phyloP scores from a whole-genome alignment of 2,329 filamentous ascomycete genomes.

The Microsporum canis region DNA sequence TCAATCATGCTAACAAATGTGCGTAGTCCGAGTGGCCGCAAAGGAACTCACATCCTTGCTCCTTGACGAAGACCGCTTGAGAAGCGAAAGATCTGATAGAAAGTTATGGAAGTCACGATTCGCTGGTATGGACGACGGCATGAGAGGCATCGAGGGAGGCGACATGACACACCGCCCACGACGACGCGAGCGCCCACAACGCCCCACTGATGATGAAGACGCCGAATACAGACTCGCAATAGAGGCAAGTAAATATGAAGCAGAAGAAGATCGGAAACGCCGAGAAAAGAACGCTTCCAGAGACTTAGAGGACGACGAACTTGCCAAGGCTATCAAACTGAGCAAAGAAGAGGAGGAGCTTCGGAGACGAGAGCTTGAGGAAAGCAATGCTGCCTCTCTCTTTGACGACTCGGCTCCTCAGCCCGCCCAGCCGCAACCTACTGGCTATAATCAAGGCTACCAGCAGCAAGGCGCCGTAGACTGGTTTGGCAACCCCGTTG shows the following conservation, averaged over 20 bases:
- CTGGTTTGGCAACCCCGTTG: slow-evolving; percentile 92
- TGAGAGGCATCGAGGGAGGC: slow-evolving; percentile 34
- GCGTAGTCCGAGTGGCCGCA: slow-evolving; percentile 80
- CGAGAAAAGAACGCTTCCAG: slow-evolving; percentile 44
- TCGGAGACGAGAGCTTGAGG: slow-evolving; percentile 73
- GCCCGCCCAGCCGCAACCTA: slow-evolving; percentile 62
- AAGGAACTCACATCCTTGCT: slow-evolving; percentile 91
- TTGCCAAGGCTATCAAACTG: slow-evolving; percentile 87
- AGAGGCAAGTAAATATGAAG: slow-evolving; percentile 89
- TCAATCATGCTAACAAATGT: neutral
- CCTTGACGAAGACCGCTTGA: slow-evolving; percentile 83
- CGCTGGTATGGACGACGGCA: slow-evolving; percentile 73
- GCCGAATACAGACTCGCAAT: slow-evolving; percentile 81
- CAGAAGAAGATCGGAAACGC: slow-evolving; percentile 73
- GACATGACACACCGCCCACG: slow-evolving; percentile 33
- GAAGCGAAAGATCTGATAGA: slow-evolving; percentile 78
- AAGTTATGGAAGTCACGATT: slow-evolving; percentile 96
- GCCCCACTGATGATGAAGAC: slow-evolving; percentile 65
- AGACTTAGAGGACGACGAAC: slow-evolving; percentile 65
- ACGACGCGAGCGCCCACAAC: slow-evolving; percentile 40
- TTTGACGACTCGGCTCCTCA: slow-evolving; percentile 62
- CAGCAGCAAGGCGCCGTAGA: slow-evolving; percentile 94
- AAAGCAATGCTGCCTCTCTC: slow-evolving; percentile 71
- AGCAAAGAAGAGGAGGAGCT: slow-evolving; percentile 86
- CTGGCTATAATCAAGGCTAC: slow-evolving; percentile 92